Base-by-base conservation (phyloP, 2,329 filamentous ascomycete species). In the Sporothrix variecibatus region DNA sequence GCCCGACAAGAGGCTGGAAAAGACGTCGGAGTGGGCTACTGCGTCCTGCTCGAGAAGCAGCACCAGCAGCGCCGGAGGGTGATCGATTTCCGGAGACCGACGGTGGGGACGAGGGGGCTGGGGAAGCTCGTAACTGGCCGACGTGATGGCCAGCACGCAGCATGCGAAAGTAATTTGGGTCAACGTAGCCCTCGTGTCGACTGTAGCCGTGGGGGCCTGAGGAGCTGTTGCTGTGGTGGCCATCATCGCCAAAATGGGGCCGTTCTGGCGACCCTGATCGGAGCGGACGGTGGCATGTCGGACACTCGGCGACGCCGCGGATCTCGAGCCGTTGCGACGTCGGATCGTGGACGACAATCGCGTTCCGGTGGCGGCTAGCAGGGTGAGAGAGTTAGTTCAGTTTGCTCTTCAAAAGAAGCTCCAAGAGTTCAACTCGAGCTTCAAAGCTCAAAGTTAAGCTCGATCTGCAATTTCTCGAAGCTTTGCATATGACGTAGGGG, bases 131-230 rank as follows among this genome's bases (percentile, higher is more conserved):
- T 15, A 72, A 62, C 20, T 82, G 80, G 77, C 80, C 85, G 78
- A 82, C 84, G 77, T 80, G 82, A 74, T 82, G 77, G 81, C 85
- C 82, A 79, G 86, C 82, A 82, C 90, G 92, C 56, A 99, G 90
- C 92, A 98, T 95, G 79, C 94, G 94, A 83, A 99, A 99, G 85
- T 99, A 99, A 71, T 94, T 90, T 2, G 95, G 95, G 79, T 95
- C 92, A 78, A 98, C 93, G 80, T 95, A 98, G 73, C 91, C 88
- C 68, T 92, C 87, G 77, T 82, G 82, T 46, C 84, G 83, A 49
- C 28, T 72, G 31, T 46, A 49, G 70, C 82, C 83, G 78, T 58
- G 49, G 46, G 51, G 46, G 68, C 73, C 51, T 12, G 23, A 17
- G 9, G 51, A 26, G 53, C 17, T 20, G 40, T n/a, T 49, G 74